phyloP scores from a whole-genome alignment of 2,329 filamentous ascomycete genomes.

The Botrytis porri region DNA sequence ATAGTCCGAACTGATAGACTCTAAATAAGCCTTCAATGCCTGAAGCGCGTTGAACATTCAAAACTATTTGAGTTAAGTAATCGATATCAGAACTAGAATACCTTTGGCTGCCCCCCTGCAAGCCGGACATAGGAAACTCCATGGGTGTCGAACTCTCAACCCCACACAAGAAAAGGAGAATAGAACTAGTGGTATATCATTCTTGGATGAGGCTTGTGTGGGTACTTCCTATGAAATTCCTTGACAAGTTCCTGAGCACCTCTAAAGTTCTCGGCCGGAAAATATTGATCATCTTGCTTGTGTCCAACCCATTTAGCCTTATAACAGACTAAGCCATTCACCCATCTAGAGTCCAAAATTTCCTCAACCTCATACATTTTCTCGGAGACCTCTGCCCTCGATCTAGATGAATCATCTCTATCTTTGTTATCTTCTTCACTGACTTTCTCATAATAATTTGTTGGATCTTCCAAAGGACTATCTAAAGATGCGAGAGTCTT shows the following conservation, averaged over 20 bases:
- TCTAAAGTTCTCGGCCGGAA: neutral
- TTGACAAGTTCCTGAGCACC: neutral
- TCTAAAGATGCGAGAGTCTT: neutral
- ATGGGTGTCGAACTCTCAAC: neutral
- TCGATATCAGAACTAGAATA: rapidly evolving
- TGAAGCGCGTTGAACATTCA: neutral
- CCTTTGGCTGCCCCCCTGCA: neutral
- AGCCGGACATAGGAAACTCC: rapidly evolving
- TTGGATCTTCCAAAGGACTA: neutral
- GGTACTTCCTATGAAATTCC: neutral
- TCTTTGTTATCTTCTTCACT: neutral
- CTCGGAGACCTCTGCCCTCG: too few relatives aligned
- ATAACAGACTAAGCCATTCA: neutral
- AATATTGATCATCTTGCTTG: neutral
- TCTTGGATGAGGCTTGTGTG: neutral
- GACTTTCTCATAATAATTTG: neutral
- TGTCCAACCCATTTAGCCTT: neutral
- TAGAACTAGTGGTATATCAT: neutral
- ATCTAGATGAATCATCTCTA: neutral
- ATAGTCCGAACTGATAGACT: neutral
- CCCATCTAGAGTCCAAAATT: neutral
- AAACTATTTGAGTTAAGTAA: neutral
- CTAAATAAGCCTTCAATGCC: neutral
- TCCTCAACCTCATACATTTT: neutral
- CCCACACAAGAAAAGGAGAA: too few relatives aligned